phyloP scores from a whole-genome alignment of 2,329 filamentous ascomycete genomes.

The Cryphonectria carpinicola region DNA sequence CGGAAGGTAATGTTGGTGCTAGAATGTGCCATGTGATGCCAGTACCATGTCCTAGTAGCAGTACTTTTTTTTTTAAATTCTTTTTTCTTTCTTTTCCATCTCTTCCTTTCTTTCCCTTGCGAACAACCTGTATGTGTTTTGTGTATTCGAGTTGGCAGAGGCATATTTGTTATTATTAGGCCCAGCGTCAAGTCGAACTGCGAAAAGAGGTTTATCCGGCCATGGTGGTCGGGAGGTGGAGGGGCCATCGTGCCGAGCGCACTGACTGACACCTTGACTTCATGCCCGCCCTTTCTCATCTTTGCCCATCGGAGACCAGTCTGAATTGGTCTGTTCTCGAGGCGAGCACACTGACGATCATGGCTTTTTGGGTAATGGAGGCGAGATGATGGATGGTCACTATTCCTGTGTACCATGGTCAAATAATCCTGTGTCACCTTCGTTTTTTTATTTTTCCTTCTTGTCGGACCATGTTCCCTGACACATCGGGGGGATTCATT shows the following conservation, averaged over 20 bases:
- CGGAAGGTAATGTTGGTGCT: neutral
- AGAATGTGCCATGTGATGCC: neutral
- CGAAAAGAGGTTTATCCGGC: neutral
- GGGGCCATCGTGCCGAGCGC: neutral
- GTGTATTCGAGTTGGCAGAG: neutral
- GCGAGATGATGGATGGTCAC: slow-evolving; percentile 1
- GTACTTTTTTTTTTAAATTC: neutral
- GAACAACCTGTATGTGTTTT: neutral
- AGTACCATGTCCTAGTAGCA: neutral
- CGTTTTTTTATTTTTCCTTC: neutral
- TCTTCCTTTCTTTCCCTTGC: too few relatives aligned
- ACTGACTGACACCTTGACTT: neutral
- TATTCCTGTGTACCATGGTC: neutral
- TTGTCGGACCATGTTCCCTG: neutral
- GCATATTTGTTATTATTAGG: neutral
- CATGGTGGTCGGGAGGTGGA: neutral
- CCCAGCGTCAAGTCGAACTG: too few relatives aligned
- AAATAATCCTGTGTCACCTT: neutral
- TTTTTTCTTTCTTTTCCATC: too few relatives aligned
- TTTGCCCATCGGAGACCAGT: neutral
- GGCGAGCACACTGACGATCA: neutral
- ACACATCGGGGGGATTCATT: neutral
- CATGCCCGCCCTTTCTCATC: neutral
- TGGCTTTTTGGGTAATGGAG: neutral
- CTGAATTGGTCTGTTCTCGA: neutral